A percentile compares a stretch with the other conserved stretches of the same genome.
phyloP scores from a whole-genome alignment of 164 flowering plant genomes.

The Aristolochia fimbriata region DNA sequence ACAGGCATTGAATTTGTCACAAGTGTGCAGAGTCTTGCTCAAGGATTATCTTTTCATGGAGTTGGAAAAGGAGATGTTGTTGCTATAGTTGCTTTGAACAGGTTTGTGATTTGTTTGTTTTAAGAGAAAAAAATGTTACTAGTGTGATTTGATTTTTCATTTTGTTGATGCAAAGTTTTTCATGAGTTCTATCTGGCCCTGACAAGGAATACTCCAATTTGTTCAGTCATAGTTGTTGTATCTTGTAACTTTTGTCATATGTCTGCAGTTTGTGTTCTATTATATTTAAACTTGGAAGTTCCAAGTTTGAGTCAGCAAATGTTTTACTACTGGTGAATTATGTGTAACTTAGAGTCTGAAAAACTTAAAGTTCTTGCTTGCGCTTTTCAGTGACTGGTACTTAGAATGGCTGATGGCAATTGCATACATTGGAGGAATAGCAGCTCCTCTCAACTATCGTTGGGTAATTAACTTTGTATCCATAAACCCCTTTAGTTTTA shows the following conservation, averaged over 20 bases:
- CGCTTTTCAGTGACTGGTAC: constrained; percentile 44
- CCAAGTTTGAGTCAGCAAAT: not conserved
- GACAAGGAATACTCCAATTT: not conserved
- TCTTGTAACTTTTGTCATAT: not conserved
- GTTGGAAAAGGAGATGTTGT: constrained; percentile 54
- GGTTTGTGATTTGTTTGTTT: constrained; percentile 22
- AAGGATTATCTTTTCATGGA: constrained; percentile 47
- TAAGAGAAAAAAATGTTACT: not conserved
- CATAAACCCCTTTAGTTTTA: not conserved
- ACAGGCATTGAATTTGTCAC: constrained; percentile 56
- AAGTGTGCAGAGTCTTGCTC: constrained; percentile 38
- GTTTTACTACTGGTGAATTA: not conserved
- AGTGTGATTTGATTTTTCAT: too few species aligned
- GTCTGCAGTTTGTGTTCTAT: not conserved
- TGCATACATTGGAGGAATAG: constrained; percentile 60
- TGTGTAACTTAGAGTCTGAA: not conserved
- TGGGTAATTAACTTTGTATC: constrained; percentile 36
- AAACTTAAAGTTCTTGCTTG: not conserved
- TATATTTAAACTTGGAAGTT: not conserved
- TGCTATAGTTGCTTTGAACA: constrained; percentile 80
- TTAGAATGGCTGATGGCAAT: constrained; percentile 76
- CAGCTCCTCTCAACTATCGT: constrained; percentile 74
- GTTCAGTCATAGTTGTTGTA: too few species aligned
- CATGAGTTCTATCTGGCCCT: not conserved
- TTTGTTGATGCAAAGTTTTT: not conserved